A percentile compares a stretch with the other conserved stretches of the same genome.
Conservation (phyloP, 495 filamentous ascomycete species). For the Aspergillus egyptiacus region DNA sequence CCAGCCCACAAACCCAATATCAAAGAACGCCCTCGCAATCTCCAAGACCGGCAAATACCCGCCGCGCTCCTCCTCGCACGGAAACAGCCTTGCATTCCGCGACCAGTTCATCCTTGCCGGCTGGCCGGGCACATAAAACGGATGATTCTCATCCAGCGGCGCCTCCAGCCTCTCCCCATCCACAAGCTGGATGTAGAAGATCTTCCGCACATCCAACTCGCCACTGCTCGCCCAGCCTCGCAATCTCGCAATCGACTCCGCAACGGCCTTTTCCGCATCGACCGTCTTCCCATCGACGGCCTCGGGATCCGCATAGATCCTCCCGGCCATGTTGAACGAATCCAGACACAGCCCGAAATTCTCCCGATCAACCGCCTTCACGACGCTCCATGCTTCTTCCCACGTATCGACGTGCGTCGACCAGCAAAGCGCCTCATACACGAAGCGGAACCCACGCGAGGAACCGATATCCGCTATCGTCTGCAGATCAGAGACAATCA, state of each 20-base stretch:
- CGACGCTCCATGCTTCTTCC: constrained; percentile 68
- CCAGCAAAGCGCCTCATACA: constrained; percentile 74
- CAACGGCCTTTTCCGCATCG: constrained; percentile 54
- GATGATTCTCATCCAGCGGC: constrained; percentile 57
- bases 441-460: constrained; percentile 54
- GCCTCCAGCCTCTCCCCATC: constrained; percentile 60
- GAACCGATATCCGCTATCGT: constrained; percentile 61
- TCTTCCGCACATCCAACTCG: constrained; percentile 55
- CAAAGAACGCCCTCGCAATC: constrained; percentile 54
- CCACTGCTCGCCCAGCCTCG: constrained; percentile 36
- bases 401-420: constrained; percentile 67
- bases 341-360: constrained; percentile 79
- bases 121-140: constrained; percentile 58
- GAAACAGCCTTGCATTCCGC: constrained; percentile 69
- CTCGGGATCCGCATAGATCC: constrained; percentile 67
- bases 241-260: constrained; percentile 41
- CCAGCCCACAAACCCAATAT: constrained; percentile 68
- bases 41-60: constrained; percentile 65
- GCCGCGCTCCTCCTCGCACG: constrained; percentile 62
- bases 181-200: constrained; percentile 76
- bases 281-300: constrained; percentile 44
- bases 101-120: constrained; percentile 74
- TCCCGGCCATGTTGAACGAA: constrained; percentile 73
- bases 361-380: constrained; percentile 54
- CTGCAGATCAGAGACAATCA: constrained; percentile 60